Conservation (phyloP, 2,329 filamentous ascomycete species). For the Fusarium illudens region DNA sequence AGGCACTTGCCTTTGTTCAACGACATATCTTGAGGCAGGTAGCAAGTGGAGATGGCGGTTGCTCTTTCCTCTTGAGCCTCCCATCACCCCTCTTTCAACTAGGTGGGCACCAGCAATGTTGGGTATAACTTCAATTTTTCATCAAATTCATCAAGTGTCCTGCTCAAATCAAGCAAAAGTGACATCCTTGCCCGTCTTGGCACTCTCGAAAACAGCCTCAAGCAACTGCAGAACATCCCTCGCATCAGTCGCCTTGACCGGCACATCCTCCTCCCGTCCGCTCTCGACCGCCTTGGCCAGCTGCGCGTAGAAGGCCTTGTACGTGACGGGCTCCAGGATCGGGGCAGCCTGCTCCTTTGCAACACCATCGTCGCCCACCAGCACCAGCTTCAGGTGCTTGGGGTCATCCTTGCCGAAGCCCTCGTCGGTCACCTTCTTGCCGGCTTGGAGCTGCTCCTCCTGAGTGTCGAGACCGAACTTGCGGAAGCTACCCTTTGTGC, state of each 20-base stretch:
- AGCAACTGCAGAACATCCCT: conserved; percentile 63
- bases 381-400: conserved; percentile 66
- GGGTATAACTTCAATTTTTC: background rate
- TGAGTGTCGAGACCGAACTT: conserved; percentile 77
- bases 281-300: conserved; percentile 58
- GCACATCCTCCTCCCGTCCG: conserved; percentile 60
- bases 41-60: background rate
- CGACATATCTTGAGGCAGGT: background rate
- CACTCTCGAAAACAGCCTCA: conserved; percentile 61
- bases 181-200: conserved; percentile 57
- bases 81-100: background rate
- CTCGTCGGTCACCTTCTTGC: conserved; percentile 66
- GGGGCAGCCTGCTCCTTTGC: conserved; percentile 60
- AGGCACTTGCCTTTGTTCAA: background rate
- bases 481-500: conserved; percentile 77
- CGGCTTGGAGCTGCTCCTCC: conserved; percentile 75
- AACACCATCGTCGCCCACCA: conserved; percentile 60
- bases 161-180: conserved; percentile 39
- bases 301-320: conserved; percentile 70
- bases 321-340: conserved; percentile 72
- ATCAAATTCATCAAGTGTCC: conserved; percentile 24
- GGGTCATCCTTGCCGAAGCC: conserved; percentile 72
- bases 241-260: conserved; percentile 62
- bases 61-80: background rate
- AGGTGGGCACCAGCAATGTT: background rate